Conservation (phyloP, 768 basidiomycete species). For the Rossbeevera mucosa region DNA sequence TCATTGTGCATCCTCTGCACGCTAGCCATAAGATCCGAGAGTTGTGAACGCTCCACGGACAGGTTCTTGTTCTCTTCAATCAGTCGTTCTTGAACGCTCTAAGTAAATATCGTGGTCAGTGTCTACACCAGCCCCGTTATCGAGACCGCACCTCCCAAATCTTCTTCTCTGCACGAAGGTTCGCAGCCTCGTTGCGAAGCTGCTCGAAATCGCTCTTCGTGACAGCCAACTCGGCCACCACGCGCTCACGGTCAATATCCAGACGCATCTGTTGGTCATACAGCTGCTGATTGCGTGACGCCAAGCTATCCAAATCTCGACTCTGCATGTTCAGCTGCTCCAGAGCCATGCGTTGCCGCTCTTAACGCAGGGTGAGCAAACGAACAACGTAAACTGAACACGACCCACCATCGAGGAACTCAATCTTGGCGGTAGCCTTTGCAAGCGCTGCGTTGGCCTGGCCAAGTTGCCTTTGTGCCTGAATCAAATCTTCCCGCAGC, state of each 20-base stretch:
- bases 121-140: neutral
- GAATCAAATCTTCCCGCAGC: conserved; percentile 64
- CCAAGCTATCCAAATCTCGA: conserved; percentile 61
- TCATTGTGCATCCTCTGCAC: conserved; percentile 90
- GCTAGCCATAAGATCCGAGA: conserved; percentile 84
- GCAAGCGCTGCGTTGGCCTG: conserved; percentile 65
- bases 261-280: conserved; percentile 69
- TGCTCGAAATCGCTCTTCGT: conserved; percentile 65
- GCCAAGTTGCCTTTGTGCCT: conserved; percentile 64
- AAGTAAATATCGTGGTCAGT: conserved; percentile 8
- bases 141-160: conserved; percentile 75
- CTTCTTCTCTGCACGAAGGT: conserved; percentile 88
- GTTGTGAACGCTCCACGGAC: conserved; percentile 73
- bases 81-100: conserved; percentile 78
- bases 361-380: conserved; percentile 32
- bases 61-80: conserved; percentile 82
- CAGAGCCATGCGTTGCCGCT: conserved; percentile 65
- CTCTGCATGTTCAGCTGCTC: conserved; percentile 61
- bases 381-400: neutral
- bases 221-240: conserved; percentile 59
- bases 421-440: conserved; percentile 78
- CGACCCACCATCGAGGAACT: conserved; percentile 66
- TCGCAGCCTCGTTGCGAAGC: conserved; percentile 79
- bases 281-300: conserved; percentile 66
- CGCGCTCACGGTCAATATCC: conserved; percentile 70